Base-by-base conservation (phyloP, 2,329 filamentous ascomycete genomes). In the Alternaria dauci region DNA sequence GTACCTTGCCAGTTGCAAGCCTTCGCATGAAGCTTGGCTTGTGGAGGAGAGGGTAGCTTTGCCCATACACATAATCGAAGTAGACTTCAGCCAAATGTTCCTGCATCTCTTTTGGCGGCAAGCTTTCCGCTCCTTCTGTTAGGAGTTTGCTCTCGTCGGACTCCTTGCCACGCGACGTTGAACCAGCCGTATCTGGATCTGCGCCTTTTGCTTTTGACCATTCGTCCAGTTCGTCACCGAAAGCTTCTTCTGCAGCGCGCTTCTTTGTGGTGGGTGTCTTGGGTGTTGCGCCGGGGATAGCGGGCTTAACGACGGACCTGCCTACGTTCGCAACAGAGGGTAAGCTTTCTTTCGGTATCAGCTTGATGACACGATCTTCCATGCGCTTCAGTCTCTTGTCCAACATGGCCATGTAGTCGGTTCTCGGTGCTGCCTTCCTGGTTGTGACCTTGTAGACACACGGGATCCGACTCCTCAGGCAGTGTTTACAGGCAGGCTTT, bases 351-450 rank as follows among this genome's bases (percentile, higher is more conserved):
- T 94, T 96, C 0, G 95, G 94, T 28, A 98, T 91, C 59, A 94
- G 90, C 78, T 97, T 97, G 81, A 98, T 96, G 64, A 98, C 95
- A 58, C 94, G 90, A 73, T 98, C 94, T 79, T 99, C 95, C 95
- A 98, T 98, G 58, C 94, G 86, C 82, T 96, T 97, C 68, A 98
- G 79, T 54, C 95, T 87, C 80, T 97, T 97, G 80, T 98, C 95
- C 71, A 98, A 82, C 93, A 98, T 98, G 42, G 94, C 93, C 95
- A 98, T 98, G 79, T 98, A 98, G 79, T 98, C 95, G 18, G 95
- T 98, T 53, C 95, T 87, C 3, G 95, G 95, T 4, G 94, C 93
- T 1, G 94, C 93, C 78, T 98, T 98, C 61, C 95, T 87, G 4
- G 94, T 93, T 0, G 94, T 98, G 61, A 97, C 93, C 75, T 98